Conservation (phyloP, 1,139 yeast genomes). For the Yamadazyma blattariae region DNA sequence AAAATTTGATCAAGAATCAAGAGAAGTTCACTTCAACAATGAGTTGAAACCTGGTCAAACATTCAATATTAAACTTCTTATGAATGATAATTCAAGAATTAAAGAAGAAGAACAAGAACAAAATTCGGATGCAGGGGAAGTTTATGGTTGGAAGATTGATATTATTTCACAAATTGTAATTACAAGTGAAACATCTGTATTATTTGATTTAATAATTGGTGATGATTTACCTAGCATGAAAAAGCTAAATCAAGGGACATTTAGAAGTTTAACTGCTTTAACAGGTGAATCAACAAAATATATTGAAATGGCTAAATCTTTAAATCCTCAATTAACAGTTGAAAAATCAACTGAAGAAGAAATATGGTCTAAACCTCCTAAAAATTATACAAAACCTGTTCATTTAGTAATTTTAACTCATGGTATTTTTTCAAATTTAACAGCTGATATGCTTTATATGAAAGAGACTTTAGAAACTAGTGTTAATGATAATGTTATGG, state of each 20-base stretch:
- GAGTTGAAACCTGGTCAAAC: conserved; percentile 63
- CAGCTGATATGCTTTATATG: conserved; percentile 84
- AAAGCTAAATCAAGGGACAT: conserved; percentile 25
- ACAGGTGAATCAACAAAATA: conserved; percentile 10
- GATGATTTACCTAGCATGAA: conserved; percentile 32
- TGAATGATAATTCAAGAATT: conserved; percentile 45
- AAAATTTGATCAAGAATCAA: conserved; percentile 25
- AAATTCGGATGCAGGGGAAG: conserved; percentile 5
- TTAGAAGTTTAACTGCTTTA: conserved; percentile 17
- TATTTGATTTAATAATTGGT: conserved; percentile 66
- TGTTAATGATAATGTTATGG: conserved; percentile 63
- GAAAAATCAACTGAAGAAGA: conserved; percentile 57
- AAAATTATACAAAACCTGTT: conserved; percentile 44
- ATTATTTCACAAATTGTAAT: conserved; percentile 80
- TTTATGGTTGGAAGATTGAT: conserved; percentile 76
- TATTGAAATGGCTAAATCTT: conserved; percentile 10
- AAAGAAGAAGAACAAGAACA: conserved; percentile 2
- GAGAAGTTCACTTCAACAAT: conserved; percentile 37
- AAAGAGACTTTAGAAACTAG: conserved; percentile 72
- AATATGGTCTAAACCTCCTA: conserved; percentile 60
- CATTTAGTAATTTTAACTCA: conserved; percentile 82
- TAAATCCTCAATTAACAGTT: conserved; percentile 34
- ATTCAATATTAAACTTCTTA: conserved; percentile 44
- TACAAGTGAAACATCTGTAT: conserved; percentile 60
- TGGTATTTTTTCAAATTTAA: conserved; percentile 85